phyloP scores from a whole-genome alignment of 2,329 filamentous ascomycete genomes.

The Neurospora sp. region DNA sequence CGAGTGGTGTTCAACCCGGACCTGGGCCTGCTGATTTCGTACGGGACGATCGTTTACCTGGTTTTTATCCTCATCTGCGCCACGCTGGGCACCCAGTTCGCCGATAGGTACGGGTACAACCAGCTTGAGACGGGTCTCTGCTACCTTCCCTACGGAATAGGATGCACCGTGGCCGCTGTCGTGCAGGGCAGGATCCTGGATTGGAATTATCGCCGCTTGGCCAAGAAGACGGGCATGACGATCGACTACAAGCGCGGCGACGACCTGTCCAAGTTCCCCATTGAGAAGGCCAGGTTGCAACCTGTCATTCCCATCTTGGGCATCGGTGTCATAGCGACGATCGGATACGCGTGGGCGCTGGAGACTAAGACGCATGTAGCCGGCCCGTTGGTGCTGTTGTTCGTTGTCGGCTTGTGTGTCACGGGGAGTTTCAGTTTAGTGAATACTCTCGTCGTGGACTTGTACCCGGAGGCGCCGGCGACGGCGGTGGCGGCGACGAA shows the following conservation, averaged over 20 bases:
- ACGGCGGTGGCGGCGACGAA: conserved; percentile 57
- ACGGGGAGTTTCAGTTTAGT: conserved; percentile 54
- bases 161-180: conserved; percentile 37
- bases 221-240: conserved; percentile 47
- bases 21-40: conserved; percentile 41
- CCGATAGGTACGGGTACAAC: conserved; percentile 39
- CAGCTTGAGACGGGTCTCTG: conserved; percentile 43
- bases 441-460: conserved; percentile 53
- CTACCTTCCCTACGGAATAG: conserved; percentile 43
- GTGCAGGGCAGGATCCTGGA: conserved; percentile 48
- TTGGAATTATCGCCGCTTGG: conserved; percentile 63
- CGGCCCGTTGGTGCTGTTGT: conserved; percentile 44
- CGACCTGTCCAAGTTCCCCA: conserved; percentile 41
- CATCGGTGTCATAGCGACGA: conserved; percentile 41
- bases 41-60: conserved; percentile 44
- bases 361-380: conserved; percentile 40
- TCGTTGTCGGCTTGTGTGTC: conserved; percentile 46
- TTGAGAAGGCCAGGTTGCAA: conserved; percentile 45
- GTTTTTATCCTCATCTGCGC: conserved; percentile 45
- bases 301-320: conserved; percentile 43
- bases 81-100: conserved; percentile 42
- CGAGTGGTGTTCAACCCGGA: conserved; percentile 47
- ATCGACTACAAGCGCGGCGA: conserved; percentile 49
- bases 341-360: conserved; percentile 49
- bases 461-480: conserved; percentile 49